phyloP scores from a whole-genome alignment of 2,329 filamentous ascomycete genomes.

The Malbranchea zuffiana region DNA sequence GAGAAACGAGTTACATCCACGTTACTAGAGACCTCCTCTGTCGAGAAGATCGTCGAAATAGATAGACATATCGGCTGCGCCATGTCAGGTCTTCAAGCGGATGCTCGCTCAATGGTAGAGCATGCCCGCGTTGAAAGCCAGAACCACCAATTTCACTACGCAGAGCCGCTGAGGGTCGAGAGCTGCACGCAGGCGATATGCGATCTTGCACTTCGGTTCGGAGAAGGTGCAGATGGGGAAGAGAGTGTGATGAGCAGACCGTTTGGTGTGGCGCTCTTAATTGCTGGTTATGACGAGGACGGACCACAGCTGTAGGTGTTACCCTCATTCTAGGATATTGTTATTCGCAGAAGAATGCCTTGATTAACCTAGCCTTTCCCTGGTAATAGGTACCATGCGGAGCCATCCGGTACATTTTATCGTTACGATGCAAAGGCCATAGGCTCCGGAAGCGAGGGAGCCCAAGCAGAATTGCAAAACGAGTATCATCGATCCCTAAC shows the following conservation, averaged over 20 bases:
- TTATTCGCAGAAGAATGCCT: not conserved
- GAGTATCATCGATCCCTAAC: slow-evolving; percentile 98
- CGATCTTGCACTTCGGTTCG: slow-evolving; percentile 89
- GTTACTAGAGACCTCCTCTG: slow-evolving; percentile 90
- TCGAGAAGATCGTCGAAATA: slow-evolving; percentile 99
- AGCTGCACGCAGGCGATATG: slow-evolving; percentile 98
- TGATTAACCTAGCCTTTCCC: too few relatives aligned
- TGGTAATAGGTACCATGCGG: slow-evolving; percentile 80
- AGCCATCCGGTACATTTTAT: slow-evolving; percentile 97
- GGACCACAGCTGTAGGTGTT: slow-evolving; percentile 67
- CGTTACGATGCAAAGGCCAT: slow-evolving; percentile 98
- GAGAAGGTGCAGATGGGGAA: slow-evolving; percentile 92
- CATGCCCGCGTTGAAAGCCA: slow-evolving; percentile 96
- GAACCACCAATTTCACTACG: slow-evolving; percentile 96
- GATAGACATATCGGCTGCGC: slow-evolving; percentile 97
- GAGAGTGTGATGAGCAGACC: slow-evolving; percentile 98
- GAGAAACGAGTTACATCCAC: slow-evolving; percentile 98
- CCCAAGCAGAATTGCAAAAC: slow-evolving; percentile 94
- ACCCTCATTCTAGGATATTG: slow-evolving; percentile 3
- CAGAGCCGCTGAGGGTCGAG: slow-evolving; percentile 87
- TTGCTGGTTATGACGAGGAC: slow-evolving; percentile 95
- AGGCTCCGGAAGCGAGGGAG: slow-evolving; percentile 90
- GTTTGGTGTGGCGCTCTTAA: slow-evolving; percentile 91
- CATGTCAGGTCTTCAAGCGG: slow-evolving; percentile 95
- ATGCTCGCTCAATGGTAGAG: slow-evolving; percentile 95